Evolutionary conservation across 306 rosid genomes (phyloP).

Genomic region (Castanospermum australe): DNA sequence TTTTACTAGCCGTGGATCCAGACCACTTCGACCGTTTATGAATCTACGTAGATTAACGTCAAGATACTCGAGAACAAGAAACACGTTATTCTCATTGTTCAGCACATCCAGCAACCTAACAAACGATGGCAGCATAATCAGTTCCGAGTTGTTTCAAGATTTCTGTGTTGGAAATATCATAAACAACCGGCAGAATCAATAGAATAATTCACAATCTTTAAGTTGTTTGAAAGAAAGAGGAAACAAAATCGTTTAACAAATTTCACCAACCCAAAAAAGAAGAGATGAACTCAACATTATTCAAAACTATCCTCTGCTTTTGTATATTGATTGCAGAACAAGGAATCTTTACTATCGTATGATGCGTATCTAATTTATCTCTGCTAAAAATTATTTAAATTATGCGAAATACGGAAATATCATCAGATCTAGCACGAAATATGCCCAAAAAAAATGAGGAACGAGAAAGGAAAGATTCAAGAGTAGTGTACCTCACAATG

Average conservation of each 20-base stretch:
- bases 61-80: neutral
- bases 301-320: too few species aligned
- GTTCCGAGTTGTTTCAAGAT: neutral
- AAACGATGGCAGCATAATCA: neutral
- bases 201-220: neutral
- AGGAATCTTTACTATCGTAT: too few species aligned
- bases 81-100: neutral
- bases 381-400: too few species aligned
- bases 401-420: too few species aligned
- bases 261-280: neutral
- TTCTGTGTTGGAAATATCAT: neutral
- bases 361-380: too few species aligned
- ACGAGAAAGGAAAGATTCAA: neutral
- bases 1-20: neutral
- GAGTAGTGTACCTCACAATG: neutral
- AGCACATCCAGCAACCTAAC: conserved; percentile 3
- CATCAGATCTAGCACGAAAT: too few species aligned
- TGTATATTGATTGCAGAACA: too few species aligned
- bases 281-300: neutral
- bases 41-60: neutral
- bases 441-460: neutral
- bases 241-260: neutral
- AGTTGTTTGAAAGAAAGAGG: neutral
- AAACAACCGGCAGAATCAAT: neutral
- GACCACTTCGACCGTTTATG: neutral